Base-by-base conservation (phyloP, 176 grass and related monocot species). In the Hsuehochloa calcarea region DNA sequence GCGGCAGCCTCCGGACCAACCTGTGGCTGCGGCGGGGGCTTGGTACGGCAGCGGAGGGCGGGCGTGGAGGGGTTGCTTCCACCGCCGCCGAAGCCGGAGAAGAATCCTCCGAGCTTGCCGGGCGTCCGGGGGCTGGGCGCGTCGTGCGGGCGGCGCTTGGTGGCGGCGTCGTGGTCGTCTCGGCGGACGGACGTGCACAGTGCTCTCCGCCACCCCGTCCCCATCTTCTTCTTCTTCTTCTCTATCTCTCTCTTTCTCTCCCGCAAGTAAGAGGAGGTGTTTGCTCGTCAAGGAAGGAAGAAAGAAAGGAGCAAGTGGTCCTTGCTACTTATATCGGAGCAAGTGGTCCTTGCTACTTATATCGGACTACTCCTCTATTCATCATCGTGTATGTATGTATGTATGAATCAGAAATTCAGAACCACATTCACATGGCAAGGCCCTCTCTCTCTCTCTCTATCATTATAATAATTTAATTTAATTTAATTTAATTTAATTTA, bases 161-260 rank as follows among this genome's bases (percentile, higher is more conserved):
- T 50, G 49, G 10, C 27, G 60, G 19, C 29, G 61, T 64, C n/a
- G 70, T 61, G 12, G 54, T 84, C 81, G 13, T 82, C 95, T 46
- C 95, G 80, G 5, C 84, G 89, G 19, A 95, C 90, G 16, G 93
- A 95, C 50, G 95, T 98, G 89, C 95, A 98, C 50, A 98, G 88
- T 14, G 95, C 93, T 85, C 95, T 93, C 86, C 93, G 89, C 95
- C 95, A 98, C 72, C 96, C 91, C 45, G 80, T 98, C 29, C 91
- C 85, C 96, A 95, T 98, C 27, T 54, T 69, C 3, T 60, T 19
- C 22, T 29, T 25, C 83, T 65, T 23, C n/a, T 23, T 6, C 12
- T 13, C 5, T 6, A 0, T 6, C 50, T 19, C 16, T 52, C 50
- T 5, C 16, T 17, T 8, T 43, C 37, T 22, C 37, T 19, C 17